These are phyloP conservation scores for Lachnellula subtilissima DNA, from an alignment of 2,329 filamentous ascomycete genomes.

Conservation along the genomic window DNA sequence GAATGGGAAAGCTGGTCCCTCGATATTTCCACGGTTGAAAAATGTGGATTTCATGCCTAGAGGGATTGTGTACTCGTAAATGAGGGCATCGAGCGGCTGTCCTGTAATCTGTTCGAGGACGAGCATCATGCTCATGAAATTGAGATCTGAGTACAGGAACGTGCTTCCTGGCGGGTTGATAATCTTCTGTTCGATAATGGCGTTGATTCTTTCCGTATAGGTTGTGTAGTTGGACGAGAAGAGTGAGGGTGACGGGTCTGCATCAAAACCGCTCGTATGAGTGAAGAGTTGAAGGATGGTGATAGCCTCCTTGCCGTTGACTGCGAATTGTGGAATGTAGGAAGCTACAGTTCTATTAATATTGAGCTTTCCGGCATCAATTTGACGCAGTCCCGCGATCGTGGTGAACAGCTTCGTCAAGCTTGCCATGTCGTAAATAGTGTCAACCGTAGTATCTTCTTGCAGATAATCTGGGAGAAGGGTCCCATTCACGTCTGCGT, in stretches of 20 bases:
- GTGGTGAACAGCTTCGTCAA: constrained; percentile 37
- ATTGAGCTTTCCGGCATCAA: constrained; percentile 20
- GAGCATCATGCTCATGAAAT: too few species aligned
- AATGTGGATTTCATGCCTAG: constrained; percentile 30
- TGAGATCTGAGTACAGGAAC: constrained; percentile 24
- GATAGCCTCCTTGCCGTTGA: constrained; percentile 33
- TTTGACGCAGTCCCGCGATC: constrained; percentile 29
- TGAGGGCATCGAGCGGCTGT: too few species aligned
- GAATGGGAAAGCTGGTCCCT: too few species aligned
- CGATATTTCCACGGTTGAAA: constrained; percentile 28
- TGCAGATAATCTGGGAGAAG: constrained; percentile 12
- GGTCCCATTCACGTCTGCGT: too few species aligned
- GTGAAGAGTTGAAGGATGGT: constrained; percentile 33
- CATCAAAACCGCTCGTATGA: constrained; percentile 32
- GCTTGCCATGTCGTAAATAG: constrained; percentile 38
- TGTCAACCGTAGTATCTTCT: constrained; percentile 30
- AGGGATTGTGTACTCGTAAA: too few species aligned
- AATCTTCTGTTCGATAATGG: constrained; percentile 28
- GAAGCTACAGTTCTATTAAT: constrained; percentile 23
- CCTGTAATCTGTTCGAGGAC: too few species aligned
- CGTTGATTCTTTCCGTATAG: constrained; percentile 23
- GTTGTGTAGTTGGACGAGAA: constrained; percentile 19
- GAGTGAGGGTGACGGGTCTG: constrained; percentile 29
- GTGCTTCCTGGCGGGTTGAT: constrained; percentile 25
- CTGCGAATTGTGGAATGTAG: constrained; percentile 32